A percentile compares a stretch with the other conserved stretches of the same genome.
Evolutionary conservation across 257 asterid genomes (phyloP).

Genomic region (Buddleja alternifolia): DNA sequence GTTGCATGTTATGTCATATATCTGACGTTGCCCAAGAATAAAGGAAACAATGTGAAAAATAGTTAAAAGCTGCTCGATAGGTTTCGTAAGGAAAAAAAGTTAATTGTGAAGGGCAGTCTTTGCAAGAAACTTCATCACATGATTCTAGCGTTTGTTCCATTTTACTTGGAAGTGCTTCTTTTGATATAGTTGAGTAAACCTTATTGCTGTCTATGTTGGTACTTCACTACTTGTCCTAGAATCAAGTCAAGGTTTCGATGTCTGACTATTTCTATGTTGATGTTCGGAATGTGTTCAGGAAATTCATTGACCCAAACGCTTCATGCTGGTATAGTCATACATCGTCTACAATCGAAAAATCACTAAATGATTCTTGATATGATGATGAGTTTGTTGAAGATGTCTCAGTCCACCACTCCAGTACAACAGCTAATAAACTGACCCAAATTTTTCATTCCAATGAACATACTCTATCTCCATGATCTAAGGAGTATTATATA

Average conservation of each 20-base stretch:
- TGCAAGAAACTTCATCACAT: background rate
- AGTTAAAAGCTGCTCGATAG: background rate
- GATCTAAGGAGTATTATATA: too few relatives aligned
- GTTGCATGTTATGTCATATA: background rate
- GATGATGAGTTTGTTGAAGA: too few relatives aligned
- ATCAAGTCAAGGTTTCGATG: background rate
- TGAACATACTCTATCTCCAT: too few relatives aligned
- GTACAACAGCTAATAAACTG: too few relatives aligned
- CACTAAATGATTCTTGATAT: too few relatives aligned
- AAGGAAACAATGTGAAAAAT: background rate
- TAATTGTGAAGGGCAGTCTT: background rate
- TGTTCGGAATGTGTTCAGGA: background rate
- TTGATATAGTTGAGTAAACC: background rate
- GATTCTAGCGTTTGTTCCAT: background rate
- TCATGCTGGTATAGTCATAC: too few relatives aligned
- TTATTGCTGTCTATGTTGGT: background rate
- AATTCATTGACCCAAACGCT: background rate
- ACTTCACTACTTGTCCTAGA: background rate
- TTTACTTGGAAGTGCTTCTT: background rate
- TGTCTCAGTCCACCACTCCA: too few relatives aligned
- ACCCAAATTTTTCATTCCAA: too few relatives aligned
- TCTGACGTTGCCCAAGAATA: background rate
- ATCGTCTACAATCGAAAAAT: too few relatives aligned
- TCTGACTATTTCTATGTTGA: background rate
- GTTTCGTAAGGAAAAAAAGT: background rate